Conservation (phyloP, 768 basidiomycete species). For the Boletellus ananas region DNA sequence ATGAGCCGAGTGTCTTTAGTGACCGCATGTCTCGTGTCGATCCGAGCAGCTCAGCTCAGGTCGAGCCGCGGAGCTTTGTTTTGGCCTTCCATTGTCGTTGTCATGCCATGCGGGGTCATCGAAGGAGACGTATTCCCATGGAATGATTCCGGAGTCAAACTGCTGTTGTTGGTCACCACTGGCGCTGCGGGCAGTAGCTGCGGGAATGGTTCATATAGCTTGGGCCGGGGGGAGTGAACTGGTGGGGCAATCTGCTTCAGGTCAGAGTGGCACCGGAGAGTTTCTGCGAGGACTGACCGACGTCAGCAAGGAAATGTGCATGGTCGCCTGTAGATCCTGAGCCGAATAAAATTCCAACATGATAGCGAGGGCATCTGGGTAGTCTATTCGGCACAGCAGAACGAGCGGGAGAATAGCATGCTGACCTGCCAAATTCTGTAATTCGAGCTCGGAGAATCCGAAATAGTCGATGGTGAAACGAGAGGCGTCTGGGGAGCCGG, state of each 20-base stretch:
- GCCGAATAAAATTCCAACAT: constrained; percentile 70
- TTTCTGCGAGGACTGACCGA: constrained; percentile 40
- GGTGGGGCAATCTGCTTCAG: constrained; percentile 48
- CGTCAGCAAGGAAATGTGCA: constrained; percentile 48
- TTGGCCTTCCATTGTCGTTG: constrained; percentile 12
- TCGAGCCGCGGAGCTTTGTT: constrained; percentile 23
- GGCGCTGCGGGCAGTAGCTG: constrained; percentile 27
- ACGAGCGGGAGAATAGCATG: background rate
- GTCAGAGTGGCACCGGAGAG: constrained; percentile 4
- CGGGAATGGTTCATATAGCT: constrained; percentile 39
- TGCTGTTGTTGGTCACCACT: constrained; percentile 30
- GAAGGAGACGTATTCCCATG: constrained; percentile 57
- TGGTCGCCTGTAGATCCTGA: constrained; percentile 50
- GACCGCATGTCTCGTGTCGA: background rate
- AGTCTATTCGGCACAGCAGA: constrained; percentile 2
- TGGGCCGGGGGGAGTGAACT: constrained; percentile 32
- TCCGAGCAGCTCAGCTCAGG: constrained; percentile 21
- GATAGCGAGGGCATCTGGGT: constrained; percentile 57
- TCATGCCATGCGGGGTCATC: constrained; percentile 20
- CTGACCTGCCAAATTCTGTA: constrained; percentile 59
- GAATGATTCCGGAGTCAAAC: constrained; percentile 56
- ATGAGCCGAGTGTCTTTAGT: background rate
- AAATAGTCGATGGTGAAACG: constrained; percentile 68
- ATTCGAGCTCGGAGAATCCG: constrained; percentile 56
- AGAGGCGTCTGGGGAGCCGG: constrained; percentile 65